Evolutionary conservation across 2,329 filamentous ascomycete genomes (phyloP), one percentile per base, ranked within the genome.

Genomic region (Huntiella bhutanensis): DNA sequence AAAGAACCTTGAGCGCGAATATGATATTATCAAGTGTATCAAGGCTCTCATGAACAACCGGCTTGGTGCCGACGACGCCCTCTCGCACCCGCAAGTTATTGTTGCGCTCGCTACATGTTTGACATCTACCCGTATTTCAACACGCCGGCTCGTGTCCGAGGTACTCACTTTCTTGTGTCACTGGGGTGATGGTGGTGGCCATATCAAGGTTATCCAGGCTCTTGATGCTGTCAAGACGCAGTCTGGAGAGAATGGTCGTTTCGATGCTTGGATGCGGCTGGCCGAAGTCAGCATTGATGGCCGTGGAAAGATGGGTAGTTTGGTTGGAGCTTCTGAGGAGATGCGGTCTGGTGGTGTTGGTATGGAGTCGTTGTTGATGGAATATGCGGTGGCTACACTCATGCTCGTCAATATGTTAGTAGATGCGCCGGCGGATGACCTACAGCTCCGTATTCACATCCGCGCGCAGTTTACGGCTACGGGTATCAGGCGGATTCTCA

Each of bases 11-110:
- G 87, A 95, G 57, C 77, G 82, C 54, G 87, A 94, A 64, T 96
- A 96, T 59, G 91, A 96, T 58, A 94, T 98, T 52, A 77, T 94
- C 59, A 98, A 98, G 65, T 96, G 91, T 65, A 64, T 98, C 49
- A 96, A 96, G 67, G 86, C 87, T 32, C 65, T 96, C 49, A 93
- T 96, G 82, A 98, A 98, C 75, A 98, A 95, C 73, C 95, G 94
- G 60, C 96, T 93, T 60, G 91, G 91, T 51, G 91, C 91, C 51
- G 91, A 98, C 59, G 87, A 98, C 70, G 91, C 91, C 13, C 69
- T 98, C 48, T 70, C 76, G 51, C 87, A 96, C 58, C 82, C 91
- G 58, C 84, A 88, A 58, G 83, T 96, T 52, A 80, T 95, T 52
- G 77, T 92, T 48, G 83, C 91, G 1, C 70, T 98, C 39, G 83